A percentile compares a stretch with the other conserved stretches of the same genome.
Evolutionary conservation across 2,329 filamentous ascomycete genomes (phyloP).

Genomic region (Colletotrichum filicis): DNA sequence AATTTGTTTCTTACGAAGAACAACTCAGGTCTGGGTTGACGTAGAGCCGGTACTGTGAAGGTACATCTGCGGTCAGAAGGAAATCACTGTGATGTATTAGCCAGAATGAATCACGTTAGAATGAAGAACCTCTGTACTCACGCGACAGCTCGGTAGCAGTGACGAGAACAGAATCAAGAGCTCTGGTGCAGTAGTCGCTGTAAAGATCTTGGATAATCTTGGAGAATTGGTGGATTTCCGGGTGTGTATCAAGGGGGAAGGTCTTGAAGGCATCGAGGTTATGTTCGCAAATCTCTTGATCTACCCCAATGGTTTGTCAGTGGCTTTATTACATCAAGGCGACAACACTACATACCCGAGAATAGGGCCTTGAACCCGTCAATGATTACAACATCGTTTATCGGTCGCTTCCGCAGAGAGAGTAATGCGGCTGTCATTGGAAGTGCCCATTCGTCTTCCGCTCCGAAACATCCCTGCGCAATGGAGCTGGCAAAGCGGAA

Average conservation of each 20-base stretch:
- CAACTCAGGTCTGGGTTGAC: too few relatives aligned
- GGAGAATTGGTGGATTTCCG: neutral
- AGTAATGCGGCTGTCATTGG: neutral
- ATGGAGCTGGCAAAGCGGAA: neutral
- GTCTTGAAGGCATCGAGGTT: neutral
- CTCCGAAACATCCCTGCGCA: neutral
- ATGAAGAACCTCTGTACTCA: neutral
- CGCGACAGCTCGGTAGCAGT: neutral
- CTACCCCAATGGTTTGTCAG: neutral
- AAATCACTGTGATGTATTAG: neutral
- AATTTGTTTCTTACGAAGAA: too few relatives aligned
- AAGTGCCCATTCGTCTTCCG: neutral
- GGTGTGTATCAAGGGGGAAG: neutral
- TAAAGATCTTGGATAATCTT: neutral
- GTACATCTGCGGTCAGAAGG: neutral
- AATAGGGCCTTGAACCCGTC: neutral
- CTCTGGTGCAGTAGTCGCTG: neutral
- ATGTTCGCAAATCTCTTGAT: neutral
- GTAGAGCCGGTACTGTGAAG: too few relatives aligned
- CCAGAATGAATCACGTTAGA: neutral
- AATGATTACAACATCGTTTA: neutral
- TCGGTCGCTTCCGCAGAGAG: neutral
- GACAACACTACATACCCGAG: neutral
- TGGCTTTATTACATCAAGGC: neutral
- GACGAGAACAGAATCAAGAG: neutral